Evolutionary conservation across 306 rosid species (phyloP), one percentile per base, ranked within the genome.

Genomic region (Glycine tomentella): DNA sequence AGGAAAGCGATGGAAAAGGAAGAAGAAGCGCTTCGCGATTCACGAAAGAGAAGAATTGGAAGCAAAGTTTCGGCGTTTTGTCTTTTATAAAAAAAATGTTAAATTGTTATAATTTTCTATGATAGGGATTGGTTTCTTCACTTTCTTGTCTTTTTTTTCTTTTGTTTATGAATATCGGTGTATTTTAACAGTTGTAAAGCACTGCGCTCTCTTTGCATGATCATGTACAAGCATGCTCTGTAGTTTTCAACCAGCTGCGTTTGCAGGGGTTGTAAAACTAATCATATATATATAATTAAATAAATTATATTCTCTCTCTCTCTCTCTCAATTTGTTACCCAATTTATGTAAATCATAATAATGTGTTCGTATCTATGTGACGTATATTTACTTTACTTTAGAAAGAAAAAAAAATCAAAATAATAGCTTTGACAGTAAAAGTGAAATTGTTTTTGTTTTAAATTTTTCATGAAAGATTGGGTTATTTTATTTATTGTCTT

Each of bases 31-130:
- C 62, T 85, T 76, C 15, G n/a, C 36, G 31, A 76, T 14, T 74
- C 40, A 72, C 11, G 44, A 38, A 57, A 53, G 74, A 66, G 68
- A 15, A 12, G 44, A 70, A 17, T 72, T 36, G 87, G 87, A 87
- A 81, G 86, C 90, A 77, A 83, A 87, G 87, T 83, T 87, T 87
- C 90, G 86, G 82, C 73, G 72, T 83, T 73, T 76, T 65, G 72
- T 61, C 69, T 69, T 42, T 63, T 65, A 44, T 8, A 36, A 36
- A 36, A 44, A 20, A 57, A 14, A 57, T 12, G 16, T 67, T 72
- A 17, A 76, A 51, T 77, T 59, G 2, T 25, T 25, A 25, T 25
- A 57, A 1, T 72, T 86, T 48, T 69, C 76, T 20, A 38, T 70
- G 7, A 77, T 77, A 68, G 66, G 66, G 69, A 71, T 69, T 76